These are phyloP conservation scores for Colletotrichum truncatum DNA, from an alignment of 2,329 filamentous ascomycete genomes.

Conservation along the genomic window DNA sequence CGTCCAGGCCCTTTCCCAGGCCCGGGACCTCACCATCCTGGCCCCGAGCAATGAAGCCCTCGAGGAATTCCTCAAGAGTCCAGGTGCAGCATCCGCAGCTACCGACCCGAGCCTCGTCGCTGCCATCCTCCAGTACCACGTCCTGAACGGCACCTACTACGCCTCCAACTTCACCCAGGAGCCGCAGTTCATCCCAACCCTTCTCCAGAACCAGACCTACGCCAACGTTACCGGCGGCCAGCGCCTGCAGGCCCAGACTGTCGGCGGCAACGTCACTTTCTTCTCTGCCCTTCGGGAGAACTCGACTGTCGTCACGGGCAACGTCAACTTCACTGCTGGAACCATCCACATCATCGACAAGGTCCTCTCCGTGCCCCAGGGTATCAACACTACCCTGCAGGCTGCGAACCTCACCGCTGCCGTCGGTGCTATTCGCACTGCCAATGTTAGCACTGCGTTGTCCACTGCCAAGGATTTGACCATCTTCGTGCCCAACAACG, in stretches of 20 bases:
- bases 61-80: constrained; percentile 44
- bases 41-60: constrained; percentile 63
- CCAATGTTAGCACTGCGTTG: constrained; percentile 52
- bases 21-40: constrained; percentile 62
- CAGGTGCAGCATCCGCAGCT: constrained; percentile 32
- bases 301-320: constrained; percentile 57
- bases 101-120: constrained; percentile 33
- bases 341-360: constrained; percentile 62
- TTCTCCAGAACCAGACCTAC: constrained; percentile 60
- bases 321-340: constrained; percentile 63
- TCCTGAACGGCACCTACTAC: constrained; percentile 59
- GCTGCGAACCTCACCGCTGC: constrained; percentile 54
- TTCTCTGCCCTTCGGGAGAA: constrained; percentile 61
- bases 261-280: constrained; percentile 55
- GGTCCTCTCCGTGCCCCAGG: constrained; percentile 55
- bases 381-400: constrained; percentile 50
- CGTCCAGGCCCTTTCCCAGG: constrained; percentile 10
- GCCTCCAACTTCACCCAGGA: constrained; percentile 37
- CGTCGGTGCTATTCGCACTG: constrained; percentile 54
- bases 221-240: constrained; percentile 69
- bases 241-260: constrained; percentile 55
- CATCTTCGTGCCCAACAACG: constrained; percentile 71
- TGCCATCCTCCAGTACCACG: constrained; percentile 65
- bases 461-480: constrained; percentile 60
- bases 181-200: constrained; percentile 46